A percentile compares a stretch with the other conserved stretches of the same genome.
Evolutionary conservation across 768 basidiomycete genomes (phyloP).

Genomic region (Boletus sp.): DNA sequence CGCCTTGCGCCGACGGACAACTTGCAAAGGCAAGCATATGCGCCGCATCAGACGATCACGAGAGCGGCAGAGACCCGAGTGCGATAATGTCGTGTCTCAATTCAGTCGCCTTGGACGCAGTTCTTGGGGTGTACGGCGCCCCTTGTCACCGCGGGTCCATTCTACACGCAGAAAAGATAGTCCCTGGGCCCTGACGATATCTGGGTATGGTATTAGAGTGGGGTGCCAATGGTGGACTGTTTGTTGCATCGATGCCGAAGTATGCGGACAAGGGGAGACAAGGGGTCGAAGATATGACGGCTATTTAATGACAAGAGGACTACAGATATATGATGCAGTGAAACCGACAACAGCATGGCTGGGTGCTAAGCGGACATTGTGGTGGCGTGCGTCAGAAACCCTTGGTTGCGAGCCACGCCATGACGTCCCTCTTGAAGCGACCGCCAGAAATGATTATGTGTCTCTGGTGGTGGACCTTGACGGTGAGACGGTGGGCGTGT

Average conservation of each 20-base stretch:
- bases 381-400: conserved; percentile 50
- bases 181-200: background rate
- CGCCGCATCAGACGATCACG: too few species aligned
- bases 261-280: background rate
- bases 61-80: background rate
- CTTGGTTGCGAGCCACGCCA: conserved; percentile 58
- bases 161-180: too few species aligned
- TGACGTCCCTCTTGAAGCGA: conserved; percentile 58
- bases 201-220: too few species aligned
- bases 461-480: conserved; percentile 46
- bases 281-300: conserved; percentile 2
- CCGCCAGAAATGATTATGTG: conserved; percentile 63
- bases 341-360: conserved; percentile 12
- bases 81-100: conserved; percentile 1
- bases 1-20: too few species aligned
- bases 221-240: background rate
- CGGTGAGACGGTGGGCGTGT: conserved; percentile 48
- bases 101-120: background rate
- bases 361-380: conserved; percentile 10
- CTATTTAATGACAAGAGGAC: conserved; percentile 15
- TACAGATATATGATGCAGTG: conserved; percentile 5
- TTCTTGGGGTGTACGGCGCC: too few species aligned
- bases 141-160: too few species aligned
- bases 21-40: too few species aligned
- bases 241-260: background rate